Conservation (phyloP, 1,139 yeast genomes). For the Pichia sp. region DNA sequence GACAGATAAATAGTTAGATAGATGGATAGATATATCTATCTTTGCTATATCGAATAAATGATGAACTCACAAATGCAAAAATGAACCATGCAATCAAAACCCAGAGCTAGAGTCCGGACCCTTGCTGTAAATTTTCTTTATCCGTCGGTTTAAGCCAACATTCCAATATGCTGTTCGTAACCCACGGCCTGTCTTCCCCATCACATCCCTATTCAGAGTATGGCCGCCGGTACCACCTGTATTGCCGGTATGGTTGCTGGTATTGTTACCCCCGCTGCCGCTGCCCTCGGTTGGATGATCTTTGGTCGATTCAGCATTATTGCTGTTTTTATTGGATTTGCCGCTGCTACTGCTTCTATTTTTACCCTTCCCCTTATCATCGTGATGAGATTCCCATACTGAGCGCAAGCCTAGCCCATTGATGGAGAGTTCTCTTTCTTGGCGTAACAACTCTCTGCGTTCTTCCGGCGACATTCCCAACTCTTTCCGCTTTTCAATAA, state of each 20-base stretch:
- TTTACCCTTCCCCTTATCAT: background rate
- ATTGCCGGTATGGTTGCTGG: background rate
- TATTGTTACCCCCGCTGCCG: background rate
- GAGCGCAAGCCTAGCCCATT: constrained; percentile 1
- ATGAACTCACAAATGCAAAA: background rate
- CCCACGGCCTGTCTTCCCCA: constrained; percentile 44
- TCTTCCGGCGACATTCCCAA: constrained; percentile 29
- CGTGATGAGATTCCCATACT: constrained; percentile 5
- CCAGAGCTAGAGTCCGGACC: constrained; percentile 32
- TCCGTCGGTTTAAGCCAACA: constrained; percentile 46
- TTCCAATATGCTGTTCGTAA: constrained; percentile 59
- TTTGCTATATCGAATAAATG: constrained; percentile 19
- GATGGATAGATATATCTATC: background rate
- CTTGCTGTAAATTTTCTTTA: constrained; percentile 35
- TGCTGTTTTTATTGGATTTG: background rate
- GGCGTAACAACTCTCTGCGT: constrained; percentile 33
- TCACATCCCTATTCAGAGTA: constrained; percentile 30
- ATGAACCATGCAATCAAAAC: constrained; percentile 11
- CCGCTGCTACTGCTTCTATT: background rate
- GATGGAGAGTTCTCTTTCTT: constrained; percentile 15
- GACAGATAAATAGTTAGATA: background rate
- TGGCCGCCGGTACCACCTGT: background rate
- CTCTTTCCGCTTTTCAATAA: constrained; percentile 32
- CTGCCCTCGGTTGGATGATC: background rate
- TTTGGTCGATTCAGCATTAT: background rate